phyloP scores from a whole-genome alignment of 179 eudicot species.

The Beta macrorhiza region DNA sequence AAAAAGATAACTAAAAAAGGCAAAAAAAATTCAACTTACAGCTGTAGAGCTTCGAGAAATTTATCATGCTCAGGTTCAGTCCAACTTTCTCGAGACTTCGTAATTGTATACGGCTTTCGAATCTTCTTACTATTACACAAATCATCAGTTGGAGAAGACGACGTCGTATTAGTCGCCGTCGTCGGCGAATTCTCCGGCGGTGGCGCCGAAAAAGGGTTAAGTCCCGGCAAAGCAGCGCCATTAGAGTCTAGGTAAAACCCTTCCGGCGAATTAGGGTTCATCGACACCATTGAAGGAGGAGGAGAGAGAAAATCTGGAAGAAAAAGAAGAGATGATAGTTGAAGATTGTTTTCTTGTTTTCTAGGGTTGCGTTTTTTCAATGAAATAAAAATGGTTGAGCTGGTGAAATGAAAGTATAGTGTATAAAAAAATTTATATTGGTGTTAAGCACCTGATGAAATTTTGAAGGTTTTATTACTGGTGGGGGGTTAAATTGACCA shows the following conservation, averaged over 20 bases:
- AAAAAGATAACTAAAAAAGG: background rate
- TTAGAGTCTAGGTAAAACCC: constrained; percentile 57
- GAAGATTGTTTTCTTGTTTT: background rate
- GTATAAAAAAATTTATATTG: background rate
- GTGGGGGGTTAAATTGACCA: background rate
- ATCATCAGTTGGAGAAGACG: constrained; percentile 47
- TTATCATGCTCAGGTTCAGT: constrained; percentile 98
- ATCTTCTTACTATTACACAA: constrained; percentile 54
- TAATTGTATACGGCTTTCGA: constrained; percentile 87
- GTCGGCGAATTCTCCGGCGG: constrained; percentile 28
- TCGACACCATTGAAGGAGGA: constrained; percentile 47
- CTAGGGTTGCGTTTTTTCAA: constrained; percentile 14
- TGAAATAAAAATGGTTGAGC: background rate
- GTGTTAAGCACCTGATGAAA: background rate
- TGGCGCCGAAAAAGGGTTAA: constrained; percentile 40
- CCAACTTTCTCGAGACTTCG: constrained; percentile 96
- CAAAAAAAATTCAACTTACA: constrained; percentile 45
- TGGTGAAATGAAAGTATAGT: background rate
- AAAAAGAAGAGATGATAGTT: background rate
- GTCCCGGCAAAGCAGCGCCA: constrained; percentile 59
- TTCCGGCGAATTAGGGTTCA: constrained; percentile 54
- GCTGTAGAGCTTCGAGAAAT: constrained; percentile 95
- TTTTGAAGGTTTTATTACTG: background rate
- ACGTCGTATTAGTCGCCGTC: constrained; percentile 16
- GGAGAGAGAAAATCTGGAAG: background rate